Conservation (phyloP, 768 basidiomycete genomes). For the Calocera cornea region DNA sequence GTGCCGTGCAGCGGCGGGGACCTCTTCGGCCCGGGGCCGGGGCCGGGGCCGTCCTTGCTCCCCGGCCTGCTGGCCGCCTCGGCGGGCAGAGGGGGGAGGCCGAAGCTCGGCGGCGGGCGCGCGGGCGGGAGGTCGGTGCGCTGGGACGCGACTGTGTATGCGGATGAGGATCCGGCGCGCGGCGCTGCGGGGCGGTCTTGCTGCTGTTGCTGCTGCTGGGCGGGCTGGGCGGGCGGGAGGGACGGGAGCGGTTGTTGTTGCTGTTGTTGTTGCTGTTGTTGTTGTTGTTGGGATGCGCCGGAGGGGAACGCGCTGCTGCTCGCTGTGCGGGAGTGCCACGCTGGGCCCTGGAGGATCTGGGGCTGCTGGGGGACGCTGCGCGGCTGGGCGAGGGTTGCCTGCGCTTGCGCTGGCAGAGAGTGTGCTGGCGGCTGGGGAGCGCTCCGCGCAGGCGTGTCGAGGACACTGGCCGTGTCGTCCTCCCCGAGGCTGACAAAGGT, state of each 20-base stretch:
- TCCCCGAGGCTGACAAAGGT: not conserved
- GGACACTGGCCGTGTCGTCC: not conserved
- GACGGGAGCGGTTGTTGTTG: conserved; percentile 31
- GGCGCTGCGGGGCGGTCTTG: conserved; percentile 40
- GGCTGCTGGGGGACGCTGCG: conserved; percentile 51
- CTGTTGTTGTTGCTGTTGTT: not conserved
- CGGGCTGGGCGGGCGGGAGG: conserved; percentile 27
- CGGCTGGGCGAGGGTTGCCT: conserved; percentile 17
- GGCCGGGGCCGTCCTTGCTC: not conserved
- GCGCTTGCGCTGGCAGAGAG: not conserved
- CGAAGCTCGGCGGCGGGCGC: conserved; percentile 16
- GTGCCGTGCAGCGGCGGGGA: not conserved
- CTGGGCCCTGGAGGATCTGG: conserved; percentile 10
- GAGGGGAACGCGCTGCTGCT: not conserved
- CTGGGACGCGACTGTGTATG: conserved; percentile 16
- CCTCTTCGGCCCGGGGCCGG: not conserved
- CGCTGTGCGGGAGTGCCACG: not conserved
- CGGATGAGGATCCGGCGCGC: conserved; percentile 28
- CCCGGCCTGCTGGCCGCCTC: not conserved
- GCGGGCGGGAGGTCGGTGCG: conserved; percentile 16
- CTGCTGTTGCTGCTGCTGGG: conserved; percentile 32
- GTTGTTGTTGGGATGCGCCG: not conserved
- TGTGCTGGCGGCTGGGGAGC: not conserved
- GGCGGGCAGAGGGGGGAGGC: conserved; percentile 10
- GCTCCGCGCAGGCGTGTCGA: not conserved